Conservation (phyloP, 2,329 filamentous ascomycete species). For the Cytospora chrysosperma region DNA sequence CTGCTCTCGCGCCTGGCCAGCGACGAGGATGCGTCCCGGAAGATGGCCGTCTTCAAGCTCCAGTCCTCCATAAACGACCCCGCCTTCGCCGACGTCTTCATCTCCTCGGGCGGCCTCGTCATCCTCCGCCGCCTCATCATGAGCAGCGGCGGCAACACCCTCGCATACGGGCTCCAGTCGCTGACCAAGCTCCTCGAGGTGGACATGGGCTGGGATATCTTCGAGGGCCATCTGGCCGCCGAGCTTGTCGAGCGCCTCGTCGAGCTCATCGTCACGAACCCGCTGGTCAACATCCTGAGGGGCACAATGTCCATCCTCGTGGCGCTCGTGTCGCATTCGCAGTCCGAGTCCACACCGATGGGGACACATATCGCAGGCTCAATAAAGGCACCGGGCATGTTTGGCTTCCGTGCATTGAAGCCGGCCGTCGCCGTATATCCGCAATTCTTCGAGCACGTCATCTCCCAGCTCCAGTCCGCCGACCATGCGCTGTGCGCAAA, state of each 20-base stretch:
- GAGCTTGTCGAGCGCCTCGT: constrained; percentile 77
- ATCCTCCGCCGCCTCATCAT: constrained; percentile 82
- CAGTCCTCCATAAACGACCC: constrained; percentile 94
- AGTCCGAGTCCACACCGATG: constrained; percentile 56
- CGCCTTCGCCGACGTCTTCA: constrained; percentile 94
- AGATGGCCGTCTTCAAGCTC: constrained; percentile 98
- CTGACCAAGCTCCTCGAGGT: constrained; percentile 86
- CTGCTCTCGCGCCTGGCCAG: constrained; percentile 63
- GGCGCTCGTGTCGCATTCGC: constrained; percentile 84
- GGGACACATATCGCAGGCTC: constrained; percentile 30
- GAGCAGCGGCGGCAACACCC: constrained; percentile 83
- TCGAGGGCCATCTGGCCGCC: constrained; percentile 60
- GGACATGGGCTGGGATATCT: constrained; percentile 95
- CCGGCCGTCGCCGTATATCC: constrained; percentile 89
- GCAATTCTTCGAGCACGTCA: constrained; percentile 91
- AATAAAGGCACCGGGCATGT: constrained; percentile 55
- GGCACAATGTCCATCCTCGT: constrained; percentile 97
- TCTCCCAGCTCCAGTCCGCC: constrained; percentile 86
- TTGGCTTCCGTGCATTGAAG: constrained; percentile 88
- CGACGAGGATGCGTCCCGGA: constrained; percentile 85
- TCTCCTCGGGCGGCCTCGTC: constrained; percentile 79
- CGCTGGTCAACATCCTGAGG: constrained; percentile 93
- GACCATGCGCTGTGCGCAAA: constrained; percentile 96
- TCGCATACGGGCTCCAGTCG: constrained; percentile 92
- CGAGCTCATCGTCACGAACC: constrained; percentile 90